Evolutionary conservation across 805 yeast genomes (phyloP), one percentile per base, ranked within the genome.

Genomic region (Zygoascus biomembranicola): DNA sequence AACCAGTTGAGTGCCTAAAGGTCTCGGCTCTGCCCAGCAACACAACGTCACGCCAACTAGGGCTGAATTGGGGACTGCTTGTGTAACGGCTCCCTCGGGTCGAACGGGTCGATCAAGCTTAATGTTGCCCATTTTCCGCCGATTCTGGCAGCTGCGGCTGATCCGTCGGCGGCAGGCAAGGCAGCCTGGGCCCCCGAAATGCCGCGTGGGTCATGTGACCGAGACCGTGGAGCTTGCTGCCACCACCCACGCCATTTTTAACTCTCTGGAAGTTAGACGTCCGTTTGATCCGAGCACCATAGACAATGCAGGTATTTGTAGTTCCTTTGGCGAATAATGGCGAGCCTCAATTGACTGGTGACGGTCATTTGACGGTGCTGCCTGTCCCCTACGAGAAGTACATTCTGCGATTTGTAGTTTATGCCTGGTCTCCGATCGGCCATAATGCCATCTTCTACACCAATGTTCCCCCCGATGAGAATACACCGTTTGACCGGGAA

Each of bases 381-480:
- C 76, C 77, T 19, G 63, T 67, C 35, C 76, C 76, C 13, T 43
- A 58, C 32, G 68, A 69, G 54, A 65, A 71, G 14, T 73, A 73
- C 57, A 61, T 57, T 11, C 71, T 92, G 50, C 74, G 82, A 45
- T 73, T 92, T 55, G 77, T 78, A 52, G 70, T 92, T 55, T 80
- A 84, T 39, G 94, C 96, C 1, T 87, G 95, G 10, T 77, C 92
- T 6, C 77, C 79, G 14, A 79, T 89, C 14, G 74, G 87, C 9
- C 79, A 86, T 61, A 80, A 81, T 32, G 97, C 94, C 5, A 70
- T 74, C 8, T 73, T 92, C 32, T 79, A 84, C 80, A 81, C 87
- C 47, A 90, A 90, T 68, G 77, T 82, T 13, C 95, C 95, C 1
- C 72, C 74, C 1, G 61, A 64, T 16, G 65, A 61, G 37, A 65